Evolutionary conservation across 1,284 basidiomycete species (phyloP), one percentile per base, ranked within the genome.

Genomic region (Malassezia cuniculi): DNA sequence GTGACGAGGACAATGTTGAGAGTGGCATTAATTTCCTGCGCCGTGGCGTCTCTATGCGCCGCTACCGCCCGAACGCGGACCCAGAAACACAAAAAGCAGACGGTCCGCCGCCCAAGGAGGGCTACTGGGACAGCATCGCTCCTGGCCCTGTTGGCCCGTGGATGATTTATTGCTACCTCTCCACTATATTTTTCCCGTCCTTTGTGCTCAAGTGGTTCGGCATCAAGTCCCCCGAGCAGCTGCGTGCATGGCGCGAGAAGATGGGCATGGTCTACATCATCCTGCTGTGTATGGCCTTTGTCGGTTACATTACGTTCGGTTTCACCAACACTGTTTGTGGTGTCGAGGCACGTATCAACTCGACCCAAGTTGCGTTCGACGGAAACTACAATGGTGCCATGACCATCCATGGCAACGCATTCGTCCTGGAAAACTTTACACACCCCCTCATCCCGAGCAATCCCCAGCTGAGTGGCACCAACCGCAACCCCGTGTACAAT

Each of bases 221-320:
- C 43, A 82, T 94, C 57, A 76, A 77, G 45, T 90, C 82, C 14
- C 83, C 86, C 0, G 93, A 97, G 55, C 82, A 85, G 56, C 86
- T 90, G 69, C 78, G 86, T 38, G 90, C 90, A 28, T 99, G 89
- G 85, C 76, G 93, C 49, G 90, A 97, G 71, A 99, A 99, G 74
- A 89, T 95, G 70, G 90, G 90, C 24, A 76, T 99, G 21, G 72
- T 99, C 41, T 72, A 74, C 50, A 76, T 95, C 69, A 85, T 93
- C 56, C 66, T 77, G 12, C 6, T 69, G 15, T 76, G 87, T 52
- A 95, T 97, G 90, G 81, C 81, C 16, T 76, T 74, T 32, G 93
- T 99, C 64, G 90, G 89, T 69, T 97, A 87, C 76, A 75, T 99
- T 66, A 97, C 90, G 2, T 99, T 99, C 70, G 90, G 93, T n/a